These are phyloP conservation scores for carrot (Daucus carota) DNA, from an alignment of 129 eudicot species.

Conservation along the genomic window DH1_v3.0 NC_030382.2:46990001-46990500, in stretches of 20 bases:
- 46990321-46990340: slow-evolving; percentile 92
- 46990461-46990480: background rate
- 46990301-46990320: slow-evolving; percentile 89
- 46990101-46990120: background rate
- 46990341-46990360: slow-evolving; percentile 81
- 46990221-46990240: background rate
- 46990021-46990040: too few relatives aligned
- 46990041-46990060: too few relatives aligned
- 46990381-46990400: background rate
- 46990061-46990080: too few relatives aligned
- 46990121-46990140: background rate
- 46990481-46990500: background rate
- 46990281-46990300: slow-evolving; percentile 89
- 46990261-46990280: slow-evolving; percentile 81
- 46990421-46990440: background rate
- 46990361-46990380: slow-evolving; percentile 7
- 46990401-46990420: background rate
- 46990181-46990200: background rate
- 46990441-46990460: background rate
- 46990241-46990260: background rate
- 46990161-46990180: background rate
- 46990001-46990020: too few relatives aligned
- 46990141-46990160: background rate
- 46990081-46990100: too few relatives aligned
- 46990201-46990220: background rate